These are phyloP conservation scores for Lentinula guzmanii DNA, from an alignment of 768 basidiomycete species.

Conservation along the genomic window DNA sequence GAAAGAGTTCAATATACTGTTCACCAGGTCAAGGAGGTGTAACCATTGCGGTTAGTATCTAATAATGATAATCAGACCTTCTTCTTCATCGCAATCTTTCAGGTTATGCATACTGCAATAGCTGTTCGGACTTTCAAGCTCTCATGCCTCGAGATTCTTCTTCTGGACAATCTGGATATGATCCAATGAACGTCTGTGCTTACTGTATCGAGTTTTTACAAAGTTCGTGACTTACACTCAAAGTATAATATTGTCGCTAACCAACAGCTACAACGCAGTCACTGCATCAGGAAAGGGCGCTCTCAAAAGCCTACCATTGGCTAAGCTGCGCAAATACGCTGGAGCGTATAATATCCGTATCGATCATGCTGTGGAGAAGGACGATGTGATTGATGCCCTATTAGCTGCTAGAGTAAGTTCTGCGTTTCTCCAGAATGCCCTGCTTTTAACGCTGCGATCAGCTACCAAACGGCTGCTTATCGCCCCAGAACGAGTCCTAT, in stretches of 20 bases:
- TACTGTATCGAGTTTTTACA: slow-evolving; percentile 68
- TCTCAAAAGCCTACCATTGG: slow-evolving; percentile 48
- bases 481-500: slow-evolving; percentile 53
- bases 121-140: slow-evolving; percentile 72
- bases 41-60: slow-evolving; percentile 61
- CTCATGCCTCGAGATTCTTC: slow-evolving; percentile 54
- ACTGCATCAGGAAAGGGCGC: slow-evolving; percentile 60
- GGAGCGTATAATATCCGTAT: slow-evolving; percentile 63
- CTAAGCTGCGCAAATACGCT: slow-evolving; percentile 64
- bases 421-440: background rate
- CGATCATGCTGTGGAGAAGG: slow-evolving; percentile 66
- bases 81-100: background rate
- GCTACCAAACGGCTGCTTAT: slow-evolving; percentile 59
- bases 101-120: slow-evolving; percentile 72
- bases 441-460: slow-evolving; percentile 16
- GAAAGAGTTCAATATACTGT: slow-evolving; percentile 66
- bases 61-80: background rate
- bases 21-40: slow-evolving; percentile 59
- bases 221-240: slow-evolving; percentile 33
- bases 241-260: background rate
- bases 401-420: slow-evolving; percentile 45
- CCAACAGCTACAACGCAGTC: slow-evolving; percentile 33
- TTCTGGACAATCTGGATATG: slow-evolving; percentile 47
- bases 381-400: slow-evolving; percentile 68
- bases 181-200: slow-evolving; percentile 59